phyloP scores from a whole-genome alignment of 306 rosid genomes.

The Lagenaria siceraria region DNA sequence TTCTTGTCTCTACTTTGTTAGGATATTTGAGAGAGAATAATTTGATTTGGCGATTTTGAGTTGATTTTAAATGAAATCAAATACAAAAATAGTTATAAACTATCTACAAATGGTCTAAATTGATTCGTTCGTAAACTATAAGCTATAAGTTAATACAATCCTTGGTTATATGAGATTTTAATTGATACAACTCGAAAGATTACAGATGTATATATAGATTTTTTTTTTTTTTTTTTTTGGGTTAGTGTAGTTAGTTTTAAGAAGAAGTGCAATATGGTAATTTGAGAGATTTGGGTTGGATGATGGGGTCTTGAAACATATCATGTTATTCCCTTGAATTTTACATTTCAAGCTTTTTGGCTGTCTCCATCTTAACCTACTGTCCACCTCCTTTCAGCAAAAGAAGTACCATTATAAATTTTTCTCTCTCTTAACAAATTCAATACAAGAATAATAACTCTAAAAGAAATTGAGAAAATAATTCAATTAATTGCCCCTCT shows the following conservation, averaged over 20 bases:
- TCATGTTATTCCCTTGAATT: constrained; percentile 43
- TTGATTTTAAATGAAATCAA: too few relatives aligned
- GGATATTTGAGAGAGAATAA: too few relatives aligned
- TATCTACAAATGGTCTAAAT: too few relatives aligned
- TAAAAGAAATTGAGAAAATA: not conserved
- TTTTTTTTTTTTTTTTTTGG: too few relatives aligned
- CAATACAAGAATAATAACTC: not conserved
- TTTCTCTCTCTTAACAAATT: not conserved
- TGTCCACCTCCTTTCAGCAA: constrained; percentile 12
- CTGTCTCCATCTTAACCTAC: constrained; percentile 35
- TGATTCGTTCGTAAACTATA: too few relatives aligned
- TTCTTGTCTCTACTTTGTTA: too few relatives aligned
- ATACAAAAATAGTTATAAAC: too few relatives aligned
- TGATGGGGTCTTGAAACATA: constrained; percentile 28
- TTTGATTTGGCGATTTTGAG: too few relatives aligned
- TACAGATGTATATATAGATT: too few relatives aligned
- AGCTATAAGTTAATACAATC: too few relatives aligned
- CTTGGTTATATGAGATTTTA: too few relatives aligned
- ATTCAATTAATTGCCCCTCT: not conserved
- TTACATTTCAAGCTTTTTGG: constrained; percentile 30
- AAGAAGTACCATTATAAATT: not conserved
- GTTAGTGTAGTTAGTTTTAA: not conserved
- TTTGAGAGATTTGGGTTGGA: not conserved
- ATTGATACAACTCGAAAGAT: too few relatives aligned
- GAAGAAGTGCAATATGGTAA: constrained; percentile 2